Conservation (phyloP, 441 rosid species). For the Codiaeum variegatum region DNA sequence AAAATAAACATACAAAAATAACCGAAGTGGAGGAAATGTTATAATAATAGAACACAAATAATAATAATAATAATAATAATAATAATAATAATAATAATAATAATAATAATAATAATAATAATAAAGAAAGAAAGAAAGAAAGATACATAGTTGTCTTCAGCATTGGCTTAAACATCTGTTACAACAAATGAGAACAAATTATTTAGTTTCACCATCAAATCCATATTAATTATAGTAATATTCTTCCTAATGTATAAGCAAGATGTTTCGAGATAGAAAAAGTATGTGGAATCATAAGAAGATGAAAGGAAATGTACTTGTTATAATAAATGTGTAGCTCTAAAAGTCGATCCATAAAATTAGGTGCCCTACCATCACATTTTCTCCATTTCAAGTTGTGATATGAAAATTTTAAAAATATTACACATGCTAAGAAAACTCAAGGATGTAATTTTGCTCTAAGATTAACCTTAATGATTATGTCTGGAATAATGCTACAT, state of each 20-base stretch:
- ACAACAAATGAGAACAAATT: slow-evolving; percentile 14
- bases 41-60: too few species aligned
- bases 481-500: too few species aligned
- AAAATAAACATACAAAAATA: too few species aligned
- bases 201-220: not conserved
- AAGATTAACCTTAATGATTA: not conserved
- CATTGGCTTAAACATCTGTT: slow-evolving; percentile 89
- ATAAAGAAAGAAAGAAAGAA: too few species aligned
- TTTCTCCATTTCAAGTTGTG: slow-evolving; percentile 70
- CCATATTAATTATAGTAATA: not conserved
- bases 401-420: not conserved
- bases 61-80: too few species aligned
- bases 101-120: too few species aligned
- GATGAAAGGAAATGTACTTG: slow-evolving; percentile 39
- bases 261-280: not conserved
- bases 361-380: slow-evolving; percentile 47
- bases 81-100: too few species aligned
- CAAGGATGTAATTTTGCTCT: not conserved
- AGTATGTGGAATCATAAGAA: not conserved
- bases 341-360: slow-evolving; percentile 68
- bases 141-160: slow-evolving; percentile 79
- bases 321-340: slow-evolving; percentile 70
- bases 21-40: too few species aligned
- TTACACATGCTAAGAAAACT: not conserved
- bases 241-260: not conserved